Conservation (phyloP, 2,329 filamentous ascomycete genomes). For the Phialemonium atrogriseum region DNA sequence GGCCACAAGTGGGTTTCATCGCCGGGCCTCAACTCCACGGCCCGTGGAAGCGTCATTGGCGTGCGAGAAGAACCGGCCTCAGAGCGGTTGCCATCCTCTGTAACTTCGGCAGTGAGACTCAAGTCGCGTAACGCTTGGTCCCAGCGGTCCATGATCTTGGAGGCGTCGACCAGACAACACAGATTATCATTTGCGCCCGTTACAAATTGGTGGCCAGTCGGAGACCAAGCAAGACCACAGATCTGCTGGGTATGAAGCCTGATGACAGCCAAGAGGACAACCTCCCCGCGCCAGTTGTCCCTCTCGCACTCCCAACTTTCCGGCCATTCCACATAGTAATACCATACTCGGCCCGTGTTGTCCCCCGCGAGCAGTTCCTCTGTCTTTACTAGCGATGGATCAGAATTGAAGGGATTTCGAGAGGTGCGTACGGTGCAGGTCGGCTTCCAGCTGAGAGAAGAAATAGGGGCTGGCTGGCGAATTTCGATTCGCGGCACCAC, state of each 20-base stretch:
- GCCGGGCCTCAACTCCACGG: slow-evolving; percentile 42
- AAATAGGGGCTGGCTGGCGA: slow-evolving; percentile 62
- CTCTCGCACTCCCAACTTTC: slow-evolving; percentile 51
- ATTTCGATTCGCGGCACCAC: slow-evolving; percentile 71
- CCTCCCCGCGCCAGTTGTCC: slow-evolving; percentile 67
- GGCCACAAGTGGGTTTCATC: slow-evolving; percentile 63
- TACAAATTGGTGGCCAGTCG: slow-evolving; percentile 67
- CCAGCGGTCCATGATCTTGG: slow-evolving; percentile 38
- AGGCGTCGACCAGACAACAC: slow-evolving; percentile 71
- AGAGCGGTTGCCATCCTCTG: background rate
- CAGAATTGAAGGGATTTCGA: slow-evolving; percentile 35
- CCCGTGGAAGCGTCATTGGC: slow-evolving; percentile 7
- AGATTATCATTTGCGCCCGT: slow-evolving; percentile 90
- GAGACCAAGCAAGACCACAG: slow-evolving; percentile 59
- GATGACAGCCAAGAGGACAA: slow-evolving; percentile 71
- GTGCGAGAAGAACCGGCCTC: background rate
- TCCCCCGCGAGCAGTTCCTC: slow-evolving; percentile 87
- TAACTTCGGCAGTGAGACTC: background rate
- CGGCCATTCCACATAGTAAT: slow-evolving; percentile 86
- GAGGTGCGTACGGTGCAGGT: slow-evolving; percentile 44
- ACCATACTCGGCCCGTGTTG: slow-evolving; percentile 72
- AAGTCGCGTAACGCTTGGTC: background rate
- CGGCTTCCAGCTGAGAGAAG: slow-evolving; percentile 77
- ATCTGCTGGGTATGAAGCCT: slow-evolving; percentile 80
- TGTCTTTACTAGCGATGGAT: slow-evolving; percentile 47